A percentile compares a stretch with the other conserved stretches of the same genome.
Conservation (phyloP, 2,329 filamentous ascomycete genomes). For the Macrophomina tecta region DNA sequence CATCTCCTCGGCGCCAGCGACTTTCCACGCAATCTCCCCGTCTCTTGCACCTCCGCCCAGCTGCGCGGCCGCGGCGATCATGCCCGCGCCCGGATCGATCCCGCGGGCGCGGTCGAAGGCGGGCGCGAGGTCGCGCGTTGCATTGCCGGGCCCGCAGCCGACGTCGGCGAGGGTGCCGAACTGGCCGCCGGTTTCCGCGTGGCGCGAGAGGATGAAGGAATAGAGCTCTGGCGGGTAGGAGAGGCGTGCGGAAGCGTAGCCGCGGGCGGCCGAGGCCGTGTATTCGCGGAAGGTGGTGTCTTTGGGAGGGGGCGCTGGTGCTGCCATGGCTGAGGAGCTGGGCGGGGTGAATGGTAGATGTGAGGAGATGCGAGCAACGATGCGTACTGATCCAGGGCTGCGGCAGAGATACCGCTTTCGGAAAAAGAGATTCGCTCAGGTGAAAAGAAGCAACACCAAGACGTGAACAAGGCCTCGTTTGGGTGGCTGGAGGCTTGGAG, state of each 20-base stretch:
- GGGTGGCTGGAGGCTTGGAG: neutral
- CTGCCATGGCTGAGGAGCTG: neutral
- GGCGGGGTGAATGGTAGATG: neutral
- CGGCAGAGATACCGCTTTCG: neutral
- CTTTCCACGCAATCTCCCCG: constrained; percentile 49
- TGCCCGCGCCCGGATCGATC: constrained; percentile 59
- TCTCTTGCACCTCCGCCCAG: constrained; percentile 41
- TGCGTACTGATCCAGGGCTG: no score
- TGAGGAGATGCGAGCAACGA: no score
- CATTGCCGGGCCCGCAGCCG: constrained; percentile 63
- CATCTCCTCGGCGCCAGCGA: constrained; percentile 55
- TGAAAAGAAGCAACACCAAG: neutral
- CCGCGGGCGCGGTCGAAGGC: constrained; percentile 57
- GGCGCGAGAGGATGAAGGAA: constrained; percentile 53
- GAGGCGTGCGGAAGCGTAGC: constrained; percentile 52
- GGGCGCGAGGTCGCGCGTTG: constrained; percentile 52
- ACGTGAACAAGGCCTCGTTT: neutral
- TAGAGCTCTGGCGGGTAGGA: constrained; percentile 57
- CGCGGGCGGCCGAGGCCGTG: constrained; percentile 50
- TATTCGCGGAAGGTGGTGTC: constrained; percentile 54
- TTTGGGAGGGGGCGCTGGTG: neutral
- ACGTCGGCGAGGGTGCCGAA: constrained; percentile 57
- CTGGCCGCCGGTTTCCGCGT: constrained; percentile 54
- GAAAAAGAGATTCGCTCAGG: neutral
- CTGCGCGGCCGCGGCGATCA: constrained; percentile 57